Evolutionary conservation across 2,329 filamentous ascomycete species (phyloP).

Genomic region (Alternaria postmessia): DNA sequence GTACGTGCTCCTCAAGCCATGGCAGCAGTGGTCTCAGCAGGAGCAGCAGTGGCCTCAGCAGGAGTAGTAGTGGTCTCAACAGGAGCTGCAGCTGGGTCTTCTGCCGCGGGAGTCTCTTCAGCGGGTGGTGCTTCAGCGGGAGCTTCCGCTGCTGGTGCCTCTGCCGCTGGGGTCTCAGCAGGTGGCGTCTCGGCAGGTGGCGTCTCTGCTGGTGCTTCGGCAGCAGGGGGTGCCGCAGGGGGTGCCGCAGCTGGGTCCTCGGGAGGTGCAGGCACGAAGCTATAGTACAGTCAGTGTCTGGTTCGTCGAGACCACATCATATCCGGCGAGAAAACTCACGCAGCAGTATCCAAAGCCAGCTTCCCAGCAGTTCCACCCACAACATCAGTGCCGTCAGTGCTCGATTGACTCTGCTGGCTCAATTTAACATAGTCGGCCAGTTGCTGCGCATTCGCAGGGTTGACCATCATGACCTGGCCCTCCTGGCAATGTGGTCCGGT

Average conservation of each 20-base stretch:
- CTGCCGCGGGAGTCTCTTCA: background rate
- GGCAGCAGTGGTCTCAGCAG: background rate
- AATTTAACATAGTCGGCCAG: slow-evolving; percentile 39
- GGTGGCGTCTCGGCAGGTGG: slow-evolving; percentile 4
- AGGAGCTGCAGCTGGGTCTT: background rate
- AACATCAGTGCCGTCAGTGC: slow-evolving; percentile 31
- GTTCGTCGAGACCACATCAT: background rate
- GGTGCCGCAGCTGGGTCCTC: slow-evolving; percentile 26
- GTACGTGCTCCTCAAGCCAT: background rate
- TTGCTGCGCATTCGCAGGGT: slow-evolving; percentile 33
- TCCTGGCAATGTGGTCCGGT: slow-evolving; percentile 43
- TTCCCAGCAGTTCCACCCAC: slow-evolving; percentile 33
- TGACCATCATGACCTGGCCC: slow-evolving; percentile 42
- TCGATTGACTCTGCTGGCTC: slow-evolving; percentile 32
- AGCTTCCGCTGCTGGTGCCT: background rate
- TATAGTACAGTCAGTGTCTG: slow-evolving; percentile 6
- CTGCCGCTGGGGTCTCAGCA: background rate
- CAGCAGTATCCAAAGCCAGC: slow-evolving; percentile 34
- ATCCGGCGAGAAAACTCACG: slow-evolving; percentile 24
- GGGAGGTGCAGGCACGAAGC: slow-evolving; percentile 35
- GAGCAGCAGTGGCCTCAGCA: background rate
- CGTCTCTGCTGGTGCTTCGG: background rate
- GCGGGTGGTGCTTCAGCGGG: background rate
- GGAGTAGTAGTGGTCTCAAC: background rate
- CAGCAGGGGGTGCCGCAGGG: slow-evolving; percentile 8